Evolutionary conservation across 371 early-diverging fungal species (phyloP), one percentile per base, ranked within the genome.

Genomic region (Syncephalastrum sp.): DNA sequence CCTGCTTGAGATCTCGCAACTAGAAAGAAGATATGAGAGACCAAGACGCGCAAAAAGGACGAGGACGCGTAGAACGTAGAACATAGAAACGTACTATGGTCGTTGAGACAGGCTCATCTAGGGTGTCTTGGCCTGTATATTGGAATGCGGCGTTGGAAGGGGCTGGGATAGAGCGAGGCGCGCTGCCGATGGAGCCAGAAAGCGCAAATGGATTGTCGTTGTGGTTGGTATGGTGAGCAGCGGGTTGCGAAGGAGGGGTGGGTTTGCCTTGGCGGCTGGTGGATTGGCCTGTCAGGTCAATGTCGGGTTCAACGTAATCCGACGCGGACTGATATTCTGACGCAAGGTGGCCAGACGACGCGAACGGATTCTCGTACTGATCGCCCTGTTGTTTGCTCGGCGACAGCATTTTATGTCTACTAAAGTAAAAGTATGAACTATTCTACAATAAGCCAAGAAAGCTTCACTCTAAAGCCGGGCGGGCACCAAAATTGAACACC

Each of bases 101-200:
- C 42, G 75, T 87, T 19, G 85, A 83, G 15, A 97, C 91, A 19
- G 97, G 95, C 67, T 97, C 97, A 70, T 97, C 97, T 44, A 97
- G 81, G 16, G 97, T 96, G 75, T 95, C 84, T 63, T 67, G 62
- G 4, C 65, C 67, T 4, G 69, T 61, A 43, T 67, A 70, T 16
- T 47, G 14, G 6, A 45, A 42, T 10, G 51, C 5, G 7, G 52
- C 27, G 38, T 17, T 17, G 19, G 50, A 61, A 10, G 55, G 19
- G 5, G 59, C 15, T 25, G 56, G 53, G 1, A 50, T 29, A 12
- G 52, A 25, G 29, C 53, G 44, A 33, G 47, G 23, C 17, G 29
- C 14, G 54, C 61, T 56, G 13, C 64, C 64, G 25, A 68, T 68
- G 33, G 50, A 64, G 16, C 70, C 70, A 43, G 54, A 58, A 14